Evolutionary conservation across 805 yeast genomes (phyloP).

Genomic region (Metschnikowia borealis): DNA sequence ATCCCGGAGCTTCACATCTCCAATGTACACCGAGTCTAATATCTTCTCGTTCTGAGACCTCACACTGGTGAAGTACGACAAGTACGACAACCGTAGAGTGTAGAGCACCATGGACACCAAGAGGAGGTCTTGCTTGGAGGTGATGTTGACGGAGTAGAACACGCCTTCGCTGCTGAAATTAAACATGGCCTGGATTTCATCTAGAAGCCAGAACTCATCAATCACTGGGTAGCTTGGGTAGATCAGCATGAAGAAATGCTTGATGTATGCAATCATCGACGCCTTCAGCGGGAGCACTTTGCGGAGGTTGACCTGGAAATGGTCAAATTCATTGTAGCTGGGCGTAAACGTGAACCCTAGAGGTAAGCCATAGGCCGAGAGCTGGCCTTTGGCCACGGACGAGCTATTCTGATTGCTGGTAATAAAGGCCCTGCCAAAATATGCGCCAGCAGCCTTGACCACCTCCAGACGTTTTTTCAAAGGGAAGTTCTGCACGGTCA

Average conservation of each 20-base stretch:
- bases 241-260: constrained; percentile 14
- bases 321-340: constrained; percentile 7
- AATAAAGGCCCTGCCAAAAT: constrained; percentile 9
- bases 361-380: constrained; percentile 13
- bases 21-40: constrained; percentile 7
- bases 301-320: constrained; percentile 9
- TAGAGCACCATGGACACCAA: constrained; percentile 15
- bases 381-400: constrained; percentile 5
- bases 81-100: constrained; percentile 17
- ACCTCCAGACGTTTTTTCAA: constrained; percentile 4
- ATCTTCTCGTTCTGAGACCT: constrained; percentile 10
- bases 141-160: constrained; percentile 9
- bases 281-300: constrained; percentile 11
- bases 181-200: constrained; percentile 7
- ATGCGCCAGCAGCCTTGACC: constrained; percentile 8
- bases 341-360: constrained; percentile 11
- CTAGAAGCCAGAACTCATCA: constrained; percentile 13
- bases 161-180: constrained; percentile 4
- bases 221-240: constrained; percentile 17
- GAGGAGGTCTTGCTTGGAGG: constrained; percentile 13
- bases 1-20: constrained; percentile 6
- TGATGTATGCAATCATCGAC: constrained; percentile 11
- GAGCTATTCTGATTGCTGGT: constrained; percentile 8
- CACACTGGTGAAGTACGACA: constrained; percentile 16
- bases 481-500: constrained; percentile 10